phyloP scores from a whole-genome alignment of 2,329 filamentous ascomycete genomes.

The Penicillium rolfsii region DNA sequence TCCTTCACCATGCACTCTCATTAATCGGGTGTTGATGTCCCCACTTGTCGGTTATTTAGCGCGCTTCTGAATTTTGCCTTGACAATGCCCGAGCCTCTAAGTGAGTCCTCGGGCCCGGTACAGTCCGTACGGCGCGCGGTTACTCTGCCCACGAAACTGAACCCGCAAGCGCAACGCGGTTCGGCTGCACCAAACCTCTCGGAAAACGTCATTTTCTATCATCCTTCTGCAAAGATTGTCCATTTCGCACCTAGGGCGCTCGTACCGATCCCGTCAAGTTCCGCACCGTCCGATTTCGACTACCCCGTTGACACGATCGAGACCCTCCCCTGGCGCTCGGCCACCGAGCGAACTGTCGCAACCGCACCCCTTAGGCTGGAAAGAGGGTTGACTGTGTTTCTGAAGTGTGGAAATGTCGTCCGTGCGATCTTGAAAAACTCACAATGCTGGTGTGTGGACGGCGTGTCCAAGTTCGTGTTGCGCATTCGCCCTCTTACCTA shows the following conservation, averaged over 20 bases:
- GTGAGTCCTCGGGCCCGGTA: conserved; percentile 34
- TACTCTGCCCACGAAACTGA: conserved; percentile 44
- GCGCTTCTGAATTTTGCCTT: conserved; percentile 13
- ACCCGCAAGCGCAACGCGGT: conserved; percentile 33
- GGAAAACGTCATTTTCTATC: conserved; percentile 65
- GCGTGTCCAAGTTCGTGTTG: conserved; percentile 81
- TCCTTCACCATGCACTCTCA: conserved; percentile 10
- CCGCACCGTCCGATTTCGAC: conserved; percentile 48
- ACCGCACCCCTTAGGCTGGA: conserved; percentile 83
- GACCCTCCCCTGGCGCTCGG: conserved; percentile 71
- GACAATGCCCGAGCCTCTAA: conserved; percentile 40
- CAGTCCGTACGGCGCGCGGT: conserved; percentile 39
- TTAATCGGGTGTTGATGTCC: conserved; percentile 9
- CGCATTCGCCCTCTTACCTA: conserved; percentile 82
- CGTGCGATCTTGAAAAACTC: conserved; percentile 87
- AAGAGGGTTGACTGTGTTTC: conserved; percentile 81
- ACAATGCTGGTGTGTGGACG: conserved; percentile 92
- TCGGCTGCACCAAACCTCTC: conserved; percentile 34
- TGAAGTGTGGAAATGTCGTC: conserved; percentile 80
- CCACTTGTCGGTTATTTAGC: conserved; percentile 7
- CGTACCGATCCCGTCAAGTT: conserved; percentile 49
- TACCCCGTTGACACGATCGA: conserved; percentile 59
- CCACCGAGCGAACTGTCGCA: conserved; percentile 80
- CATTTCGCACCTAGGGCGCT: conserved; percentile 58
- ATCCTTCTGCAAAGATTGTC: conserved; percentile 72